Percentiles rank a stretch among this genome's conserved stretches.
Conservation (phyloP, 1,284 basidiomycete species). For the Leccinum cinnamomeum region DNA sequence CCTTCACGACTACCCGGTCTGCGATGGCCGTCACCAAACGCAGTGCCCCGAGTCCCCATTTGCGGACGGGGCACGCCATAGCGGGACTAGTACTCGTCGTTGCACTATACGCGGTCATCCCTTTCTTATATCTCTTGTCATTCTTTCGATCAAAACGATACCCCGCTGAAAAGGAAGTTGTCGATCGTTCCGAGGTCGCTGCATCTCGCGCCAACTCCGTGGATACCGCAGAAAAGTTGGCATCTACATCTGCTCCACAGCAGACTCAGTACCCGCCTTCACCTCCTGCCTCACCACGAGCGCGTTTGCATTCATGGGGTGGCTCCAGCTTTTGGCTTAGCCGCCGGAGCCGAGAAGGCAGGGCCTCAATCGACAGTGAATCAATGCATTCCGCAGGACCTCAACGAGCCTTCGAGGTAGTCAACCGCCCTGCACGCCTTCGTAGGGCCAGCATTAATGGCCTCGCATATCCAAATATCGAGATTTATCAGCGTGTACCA, state of each 20-base stretch:
- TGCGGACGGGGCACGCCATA: constrained; percentile 62
- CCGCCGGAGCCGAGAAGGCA: constrained; percentile 44
- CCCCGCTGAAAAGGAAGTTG: constrained; percentile 19
- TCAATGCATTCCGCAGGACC: constrained; percentile 44
- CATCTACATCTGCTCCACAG: constrained; percentile 38
- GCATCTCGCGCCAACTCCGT: constrained; percentile 41
- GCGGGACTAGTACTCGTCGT: constrained; percentile 63
- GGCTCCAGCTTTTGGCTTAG: constrained; percentile 46
- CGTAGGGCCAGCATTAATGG: constrained; percentile 50
- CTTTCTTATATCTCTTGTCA: constrained; percentile 43
- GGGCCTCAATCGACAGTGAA: constrained; percentile 50
- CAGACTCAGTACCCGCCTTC: constrained; percentile 40
- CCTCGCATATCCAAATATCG: constrained; percentile 43
- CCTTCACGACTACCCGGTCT: constrained; percentile 56
- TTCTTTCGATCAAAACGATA: constrained; percentile 26
- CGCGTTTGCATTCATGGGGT: constrained; percentile 53
- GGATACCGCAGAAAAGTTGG: constrained; percentile 50
- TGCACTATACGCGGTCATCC: constrained; percentile 55
- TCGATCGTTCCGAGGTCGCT: constrained; percentile 24
- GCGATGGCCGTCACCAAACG: constrained; percentile 35
- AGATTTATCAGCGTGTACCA: constrained; percentile 37
- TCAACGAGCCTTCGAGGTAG: constrained; percentile 64
- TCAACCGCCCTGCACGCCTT: constrained; percentile 59
- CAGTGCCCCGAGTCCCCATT: constrained; percentile 34
- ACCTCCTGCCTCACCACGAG: constrained; percentile 47